Base-by-base conservation (phyloP, 1,139 yeast species). In the Candida labiduridarum region DNA sequence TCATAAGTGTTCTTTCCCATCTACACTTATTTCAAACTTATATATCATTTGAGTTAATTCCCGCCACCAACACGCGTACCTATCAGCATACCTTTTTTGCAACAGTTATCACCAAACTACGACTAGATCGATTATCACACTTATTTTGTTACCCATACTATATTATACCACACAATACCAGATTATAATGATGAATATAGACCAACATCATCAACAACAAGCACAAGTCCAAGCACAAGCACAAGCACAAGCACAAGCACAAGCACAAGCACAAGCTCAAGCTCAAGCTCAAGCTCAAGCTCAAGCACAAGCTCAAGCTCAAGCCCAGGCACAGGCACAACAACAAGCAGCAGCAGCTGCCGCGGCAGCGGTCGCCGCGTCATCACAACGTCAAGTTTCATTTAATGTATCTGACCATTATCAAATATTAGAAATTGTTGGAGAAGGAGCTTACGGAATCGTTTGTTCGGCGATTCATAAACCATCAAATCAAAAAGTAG, bases 371-470 rank as follows among this genome's bases (percentile, higher is more conserved):
- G 38, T 19, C 6, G 19, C 45, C 6, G 29, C 45, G 12, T 18
- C 45, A 30, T 22, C 44, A 2, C 54, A 55, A 15, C 56, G 64
- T 35, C 62, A 59, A 38, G 63, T 69, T 2, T 56, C 63, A 2
- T 71, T 65, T 54, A 68, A 71, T 52, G 67, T 71, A 10, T 67
- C 74, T 3, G 57, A 54, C 33, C 63, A 69, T 43, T 63, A 78
- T 71, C 60, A 81, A 53, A 59, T 82, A 59, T 51, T 70, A 54
- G 55, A 81, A 51, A 63, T 80, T 65, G 56, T 78, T 4, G 80
- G 80, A 3, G 72, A 70, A 51, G 81, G 81, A 1, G 79, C 80
- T 1, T 76, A 76, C 53, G 81, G 81, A 1, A 63, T 72, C 1
- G 81, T 76, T 1, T 72, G 76, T 49, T 62, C 66, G 19, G 80